Conservation (phyloP, 2,329 filamentous ascomycete species). For the Trichoderma sp. region DNA sequence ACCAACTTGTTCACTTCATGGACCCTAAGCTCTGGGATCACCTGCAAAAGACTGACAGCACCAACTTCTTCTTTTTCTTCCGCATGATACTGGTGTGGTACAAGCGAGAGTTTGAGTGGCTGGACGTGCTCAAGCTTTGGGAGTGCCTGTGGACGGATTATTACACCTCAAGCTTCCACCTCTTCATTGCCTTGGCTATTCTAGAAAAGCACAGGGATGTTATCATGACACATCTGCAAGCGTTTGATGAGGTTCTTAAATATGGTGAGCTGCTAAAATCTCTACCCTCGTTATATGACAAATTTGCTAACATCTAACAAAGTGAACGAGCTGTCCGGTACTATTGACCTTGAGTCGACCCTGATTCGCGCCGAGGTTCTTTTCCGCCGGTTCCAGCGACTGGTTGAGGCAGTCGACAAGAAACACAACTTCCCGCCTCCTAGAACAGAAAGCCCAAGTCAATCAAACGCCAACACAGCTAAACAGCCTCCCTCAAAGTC, state of each 20-base stretch:
- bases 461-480: background rate
- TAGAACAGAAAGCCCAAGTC: slow-evolving; percentile 28
- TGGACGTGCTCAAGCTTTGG: slow-evolving; percentile 84
- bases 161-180: slow-evolving; percentile 82
- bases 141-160: slow-evolving; percentile 94
- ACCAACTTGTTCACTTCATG: slow-evolving; percentile 95
- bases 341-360: slow-evolving; percentile 84
- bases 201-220: slow-evolving; percentile 94
- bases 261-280: slow-evolving; percentile 64
- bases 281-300: background rate
- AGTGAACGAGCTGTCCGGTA: slow-evolving; percentile 95
- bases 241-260: slow-evolving; percentile 97
- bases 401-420: slow-evolving; percentile 89
- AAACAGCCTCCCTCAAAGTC: slow-evolving; percentile 30
- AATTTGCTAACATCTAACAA: background rate
- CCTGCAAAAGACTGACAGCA: slow-evolving; percentile 84
- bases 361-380: slow-evolving; percentile 85
- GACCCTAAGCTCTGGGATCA: slow-evolving; percentile 93
- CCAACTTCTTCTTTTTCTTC: slow-evolving; percentile 99
- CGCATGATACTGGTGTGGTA: slow-evolving; percentile 99
- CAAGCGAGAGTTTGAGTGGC: slow-evolving; percentile 93
- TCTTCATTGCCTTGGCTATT: slow-evolving; percentile 92
- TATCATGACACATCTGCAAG: slow-evolving; percentile 89
- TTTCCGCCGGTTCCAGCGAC: slow-evolving; percentile 82
- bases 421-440: slow-evolving; percentile 76